Conservation (phyloP, 2,329 filamentous ascomycete species). For the Chaetomium strumarium region DNA sequence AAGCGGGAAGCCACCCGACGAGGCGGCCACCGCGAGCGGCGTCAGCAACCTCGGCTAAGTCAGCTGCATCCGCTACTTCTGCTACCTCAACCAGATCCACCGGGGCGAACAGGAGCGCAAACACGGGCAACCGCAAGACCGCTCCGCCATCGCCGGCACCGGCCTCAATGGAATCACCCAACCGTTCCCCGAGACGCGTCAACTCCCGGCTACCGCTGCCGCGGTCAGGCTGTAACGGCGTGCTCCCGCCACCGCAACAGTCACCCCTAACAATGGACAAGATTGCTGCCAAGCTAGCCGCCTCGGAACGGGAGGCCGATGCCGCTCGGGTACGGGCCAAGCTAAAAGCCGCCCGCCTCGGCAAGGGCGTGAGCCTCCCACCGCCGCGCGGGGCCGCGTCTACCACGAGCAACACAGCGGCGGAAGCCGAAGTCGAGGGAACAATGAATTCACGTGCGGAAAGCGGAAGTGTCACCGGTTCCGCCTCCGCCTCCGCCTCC, state of each 20-base stretch:
- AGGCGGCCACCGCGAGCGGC: background rate
- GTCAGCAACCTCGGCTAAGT: conserved; percentile 4
- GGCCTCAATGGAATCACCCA: conserved; percentile 9
- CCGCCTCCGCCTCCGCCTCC: no score
- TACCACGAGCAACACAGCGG: background rate
- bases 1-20: background rate
- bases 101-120: conserved; percentile 4
- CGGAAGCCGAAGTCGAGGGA: background rate
- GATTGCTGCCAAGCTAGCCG: conserved; percentile 58
- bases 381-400: conserved; percentile 2
- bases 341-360: conserved; percentile 47
- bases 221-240: conserved; percentile 27
- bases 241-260: conserved; percentile 39
- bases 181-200: conserved; percentile 25
- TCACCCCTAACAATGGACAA: conserved; percentile 55
- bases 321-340: conserved; percentile 58
- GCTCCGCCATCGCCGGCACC: conserved; percentile 3
- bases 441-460: conserved; percentile 8
- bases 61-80: conserved; percentile 1
- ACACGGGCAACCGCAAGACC: background rate
- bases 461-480: background rate
- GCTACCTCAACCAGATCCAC: conserved; percentile 1
- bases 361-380: conserved; percentile 28
- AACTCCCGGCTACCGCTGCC: conserved; percentile 33
- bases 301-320: conserved; percentile 58